phyloP scores from a whole-genome alignment of 2,329 filamentous ascomycete species.

The Diaporthe australafricana region DNA sequence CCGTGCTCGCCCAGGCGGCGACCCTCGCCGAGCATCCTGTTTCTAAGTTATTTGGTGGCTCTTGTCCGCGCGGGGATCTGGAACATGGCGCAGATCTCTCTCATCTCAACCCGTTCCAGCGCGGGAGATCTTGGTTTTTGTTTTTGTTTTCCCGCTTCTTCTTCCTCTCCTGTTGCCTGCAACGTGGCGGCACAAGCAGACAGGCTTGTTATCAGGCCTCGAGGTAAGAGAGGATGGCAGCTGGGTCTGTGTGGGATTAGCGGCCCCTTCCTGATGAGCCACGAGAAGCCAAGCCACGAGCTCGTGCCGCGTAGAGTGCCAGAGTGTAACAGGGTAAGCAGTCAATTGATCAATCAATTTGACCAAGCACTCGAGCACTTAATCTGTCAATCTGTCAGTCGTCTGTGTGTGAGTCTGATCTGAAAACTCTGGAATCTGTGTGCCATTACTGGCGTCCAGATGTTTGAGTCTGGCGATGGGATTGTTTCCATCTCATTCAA shows the following conservation, averaged over 20 bases:
- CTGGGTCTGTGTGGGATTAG: slow-evolving; percentile 9
- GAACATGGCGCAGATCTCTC: slow-evolving; percentile 22
- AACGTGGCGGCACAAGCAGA: slow-evolving; percentile 1
- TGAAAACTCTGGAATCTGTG: slow-evolving; percentile 2
- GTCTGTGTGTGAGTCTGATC: not conserved
- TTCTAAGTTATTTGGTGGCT: not conserved
- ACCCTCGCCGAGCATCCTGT: not conserved
- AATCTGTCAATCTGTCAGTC: not conserved
- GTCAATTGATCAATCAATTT: too few relatives aligned
- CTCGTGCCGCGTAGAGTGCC: not conserved
- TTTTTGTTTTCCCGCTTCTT: not conserved
- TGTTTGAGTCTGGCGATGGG: not conserved
- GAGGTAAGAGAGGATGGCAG: slow-evolving; percentile 13
- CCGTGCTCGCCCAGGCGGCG: slow-evolving; percentile 12
- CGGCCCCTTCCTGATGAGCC: not conserved
- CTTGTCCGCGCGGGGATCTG: slow-evolving; percentile 24
- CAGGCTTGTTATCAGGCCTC: slow-evolving; percentile 13
- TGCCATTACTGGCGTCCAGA: not conserved
- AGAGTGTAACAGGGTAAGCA: slow-evolving; percentile 2
- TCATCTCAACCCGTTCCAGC: not conserved
- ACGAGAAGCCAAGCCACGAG: not conserved
- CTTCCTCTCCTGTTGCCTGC: not conserved
- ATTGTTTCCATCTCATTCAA: slow-evolving; percentile 26
- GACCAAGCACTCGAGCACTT: too few relatives aligned
- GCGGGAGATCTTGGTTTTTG: not conserved